These are phyloP conservation scores for Abrus precatorius DNA, from an alignment of 306 rosid genomes.

Conservation along the genomic window DNA sequence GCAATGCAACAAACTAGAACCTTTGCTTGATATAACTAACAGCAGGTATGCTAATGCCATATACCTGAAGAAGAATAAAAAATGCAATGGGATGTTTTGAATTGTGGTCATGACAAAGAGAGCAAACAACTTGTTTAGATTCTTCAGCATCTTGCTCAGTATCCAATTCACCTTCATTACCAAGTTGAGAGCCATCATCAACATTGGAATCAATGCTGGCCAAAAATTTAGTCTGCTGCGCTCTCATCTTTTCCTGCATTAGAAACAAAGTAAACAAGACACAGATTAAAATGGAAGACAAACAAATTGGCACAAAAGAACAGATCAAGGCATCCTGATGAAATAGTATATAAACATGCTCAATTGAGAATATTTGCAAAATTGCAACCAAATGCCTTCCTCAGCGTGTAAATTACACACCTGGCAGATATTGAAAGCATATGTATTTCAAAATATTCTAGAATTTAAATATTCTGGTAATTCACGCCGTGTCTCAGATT, in stretches of 20 bases:
- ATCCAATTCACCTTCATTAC: conserved; percentile 57
- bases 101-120: conserved; percentile 87
- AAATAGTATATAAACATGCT: not conserved
- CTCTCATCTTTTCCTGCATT: conserved; percentile 90
- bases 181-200: conserved; percentile 70
- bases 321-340: not conserved
- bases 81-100: conserved; percentile 77
- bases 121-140: conserved; percentile 79
- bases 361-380: conserved; percentile 24
- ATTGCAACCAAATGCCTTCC: conserved; percentile 36
- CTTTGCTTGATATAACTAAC: conserved; percentile 35
- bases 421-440: conserved; percentile 26
- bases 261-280: conserved; percentile 41
- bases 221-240: conserved; percentile 87
- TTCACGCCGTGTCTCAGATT: conserved; percentile 5
- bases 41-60: not conserved
- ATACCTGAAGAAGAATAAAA: conserved; percentile 88
- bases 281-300: conserved; percentile 36
- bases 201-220: conserved; percentile 67
- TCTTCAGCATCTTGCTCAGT: conserved; percentile 63
- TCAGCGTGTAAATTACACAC: conserved; percentile 30
- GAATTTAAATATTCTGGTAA: conserved; percentile 5
- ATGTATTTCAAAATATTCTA: conserved; percentile 28
- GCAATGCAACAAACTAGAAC: conserved; percentile 30
- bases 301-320: conserved; percentile 27